Base-by-base conservation (phyloP, 257 asterid genomes). In the Jasminum sambac region DNA sequence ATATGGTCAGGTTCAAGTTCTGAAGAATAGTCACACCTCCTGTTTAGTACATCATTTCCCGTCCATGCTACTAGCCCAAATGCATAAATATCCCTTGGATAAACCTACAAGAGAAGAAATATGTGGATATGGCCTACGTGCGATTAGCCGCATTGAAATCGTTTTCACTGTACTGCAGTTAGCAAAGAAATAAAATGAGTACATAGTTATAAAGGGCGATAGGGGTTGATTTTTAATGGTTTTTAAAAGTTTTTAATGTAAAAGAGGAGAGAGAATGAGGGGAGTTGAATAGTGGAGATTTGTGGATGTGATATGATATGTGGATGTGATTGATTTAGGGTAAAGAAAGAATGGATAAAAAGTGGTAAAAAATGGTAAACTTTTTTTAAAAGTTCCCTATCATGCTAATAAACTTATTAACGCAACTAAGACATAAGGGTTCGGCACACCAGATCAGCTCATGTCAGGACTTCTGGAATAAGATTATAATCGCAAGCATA, bases 41-140 rank as follows among this genome's bases (percentile, higher is more conserved):
- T 73, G 83, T 94, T 94, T 30, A 94, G 78, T 44, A 91, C 96
- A 55, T 94, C 99, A 67, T 94, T 94, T 38, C 99, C 99, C 5
- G 99, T 94, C 99, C 99, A 94, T 60, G 96, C 93, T 79, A 94
- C 77, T 78, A 94, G 82, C 61, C 98, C 99, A 78, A 94, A 94
- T 69, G 98, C 96, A 83, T 94, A 83, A 55, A 89, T 91, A 71
- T 94, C 93, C 80, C 93, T 83, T 26, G 99, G 99, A 74, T 88
- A 94, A 64, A 94, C 99, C 99, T 94, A 71, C 68, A 80, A 24
- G 59, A 67, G 65, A 25, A 34, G 62, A 37, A 3, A 44, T 19
- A 40, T 3, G 46, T 52, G 21, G 63, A 62, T 12, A 67, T 30
- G 46, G 68, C 43, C 64, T 65, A 12, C 17, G 62, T 61, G 19